Base-by-base conservation (phyloP, 2,329 filamentous ascomycete species). In the Pleomassaria siparia region DNA sequence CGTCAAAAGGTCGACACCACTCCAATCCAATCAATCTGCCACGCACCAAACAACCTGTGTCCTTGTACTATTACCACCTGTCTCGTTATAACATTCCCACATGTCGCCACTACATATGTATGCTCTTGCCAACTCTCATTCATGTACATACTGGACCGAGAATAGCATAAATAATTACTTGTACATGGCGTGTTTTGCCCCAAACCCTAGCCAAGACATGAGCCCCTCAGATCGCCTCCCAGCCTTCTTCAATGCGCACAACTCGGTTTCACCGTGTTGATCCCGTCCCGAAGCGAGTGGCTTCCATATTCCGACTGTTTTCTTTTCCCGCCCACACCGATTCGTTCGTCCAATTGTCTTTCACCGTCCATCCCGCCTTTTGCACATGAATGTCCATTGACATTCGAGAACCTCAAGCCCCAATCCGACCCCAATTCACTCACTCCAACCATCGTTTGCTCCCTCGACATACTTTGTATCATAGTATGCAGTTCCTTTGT, bases 141-240 rank as follows among this genome's bases (percentile, higher is more conserved):
- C 25, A 26, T n/a, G n/a, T n/a, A n/a, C n/a, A n/a, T n/a, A n/a
- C n/a, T n/a, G n/a, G n/a, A n/a, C n/a, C n/a, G n/a, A n/a, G n/a
- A n/a, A n/a, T n/a, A n/a, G n/a, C n/a, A n/a, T n/a, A n/a, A n/a
- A n/a, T n/a, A n/a, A n/a, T n/a, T n/a, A n/a, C n/a, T n/a, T n/a
- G n/a, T n/a, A n/a, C n/a, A n/a, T n/a, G 29, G 29, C 29, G 29
- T 30, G 8, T 20, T 41, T 41, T 22, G 16, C 39, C 20, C 29
- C 29, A 32, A 53, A 52, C 54, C 50, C 47, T 47, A 51, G 55
- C 59, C 57, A 62, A 60, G 55, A 49, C 44, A 43, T 28, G 42
- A 25, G 18, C 39, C 10, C 13, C 4, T 18, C 21, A 18, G 10
- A 18, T 29, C 22, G 36, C 22, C 36, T 39, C 36, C 30, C 36